These are phyloP conservation scores for Diaporthe citri DNA, from an alignment of 2,329 filamentous ascomycete species.

Conservation along the genomic window DNA sequence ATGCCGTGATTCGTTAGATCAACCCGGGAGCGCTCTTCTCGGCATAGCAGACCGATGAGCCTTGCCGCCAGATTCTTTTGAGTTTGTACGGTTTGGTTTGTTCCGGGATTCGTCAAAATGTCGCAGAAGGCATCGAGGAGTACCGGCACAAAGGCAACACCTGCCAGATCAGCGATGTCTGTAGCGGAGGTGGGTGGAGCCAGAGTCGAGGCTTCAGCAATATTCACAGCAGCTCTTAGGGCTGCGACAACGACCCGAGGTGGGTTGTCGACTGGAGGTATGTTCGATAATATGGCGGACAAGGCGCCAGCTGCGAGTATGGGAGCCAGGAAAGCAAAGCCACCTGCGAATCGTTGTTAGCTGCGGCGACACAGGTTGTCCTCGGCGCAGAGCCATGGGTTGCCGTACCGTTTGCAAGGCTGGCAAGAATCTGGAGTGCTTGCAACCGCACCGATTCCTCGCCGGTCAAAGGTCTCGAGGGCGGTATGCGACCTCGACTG, in stretches of 20 bases:
- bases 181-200: constrained; percentile 63
- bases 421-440: constrained; percentile 86
- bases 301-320: constrained; percentile 77
- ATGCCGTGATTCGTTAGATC: constrained; percentile 79
- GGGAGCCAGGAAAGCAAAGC: constrained; percentile 81
- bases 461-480: constrained; percentile 61
- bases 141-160: constrained; percentile 73
- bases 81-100: constrained; percentile 60
- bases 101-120: constrained; percentile 55
- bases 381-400: not conserved
- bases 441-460: constrained; percentile 80
- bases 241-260: constrained; percentile 78
- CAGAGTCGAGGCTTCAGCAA: constrained; percentile 74
- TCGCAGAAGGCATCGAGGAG: constrained; percentile 72
- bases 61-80: constrained; percentile 72
- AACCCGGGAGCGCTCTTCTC: constrained; percentile 77
- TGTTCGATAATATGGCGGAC: constrained; percentile 76
- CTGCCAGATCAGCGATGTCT: constrained; percentile 67
- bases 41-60: constrained; percentile 72
- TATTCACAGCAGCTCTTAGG: constrained; percentile 78
- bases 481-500: constrained; percentile 47
- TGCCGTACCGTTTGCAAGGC: constrained; percentile 82
- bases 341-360: constrained; percentile 66
- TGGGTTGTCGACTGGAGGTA: constrained; percentile 75
- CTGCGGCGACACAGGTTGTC: not conserved